A percentile compares a stretch with the other conserved stretches of the same genome.
phyloP scores from a whole-genome alignment of 139 green algal species.

The Limnomonas spitsbergensis region DNA sequence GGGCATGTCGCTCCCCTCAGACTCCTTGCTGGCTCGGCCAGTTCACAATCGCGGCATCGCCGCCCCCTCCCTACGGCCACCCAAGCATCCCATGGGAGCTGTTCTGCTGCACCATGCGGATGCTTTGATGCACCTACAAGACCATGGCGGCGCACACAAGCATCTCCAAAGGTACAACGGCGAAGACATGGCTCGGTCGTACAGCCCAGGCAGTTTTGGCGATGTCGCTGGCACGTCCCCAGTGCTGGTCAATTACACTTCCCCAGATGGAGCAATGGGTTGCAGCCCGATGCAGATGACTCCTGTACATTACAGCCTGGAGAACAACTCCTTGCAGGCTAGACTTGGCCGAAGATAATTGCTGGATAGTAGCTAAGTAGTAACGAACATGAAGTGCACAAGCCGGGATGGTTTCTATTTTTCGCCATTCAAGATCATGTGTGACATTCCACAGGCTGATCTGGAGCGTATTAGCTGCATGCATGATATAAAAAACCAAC shows the following conservation, averaged over 20 bases:
- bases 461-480: no score
- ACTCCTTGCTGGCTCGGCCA: constrained; percentile 20
- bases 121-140: not conserved
- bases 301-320: not conserved
- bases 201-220: constrained; percentile 1
- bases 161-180: not conserved
- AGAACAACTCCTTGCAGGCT: not conserved
- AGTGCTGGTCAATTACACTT: constrained; percentile 12
- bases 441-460: no score
- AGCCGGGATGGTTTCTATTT: no score
- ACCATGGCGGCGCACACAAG: not conserved
- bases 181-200: constrained; percentile 4
- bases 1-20: constrained; percentile 22
- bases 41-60: not conserved
- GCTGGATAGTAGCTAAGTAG: no score
- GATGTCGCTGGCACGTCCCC: not conserved
- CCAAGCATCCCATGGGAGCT: not conserved
- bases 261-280: not conserved
- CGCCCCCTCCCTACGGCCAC: not conserved
- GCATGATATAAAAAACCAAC: no score
- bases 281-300: constrained; percentile 9
- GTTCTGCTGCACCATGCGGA: not conserved
- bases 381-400: no score
- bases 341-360: not conserved
- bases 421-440: no score